These are phyloP conservation scores for Tricholoma terreum DNA, from an alignment of 768 basidiomycete species.

Conservation along the genomic window DNA sequence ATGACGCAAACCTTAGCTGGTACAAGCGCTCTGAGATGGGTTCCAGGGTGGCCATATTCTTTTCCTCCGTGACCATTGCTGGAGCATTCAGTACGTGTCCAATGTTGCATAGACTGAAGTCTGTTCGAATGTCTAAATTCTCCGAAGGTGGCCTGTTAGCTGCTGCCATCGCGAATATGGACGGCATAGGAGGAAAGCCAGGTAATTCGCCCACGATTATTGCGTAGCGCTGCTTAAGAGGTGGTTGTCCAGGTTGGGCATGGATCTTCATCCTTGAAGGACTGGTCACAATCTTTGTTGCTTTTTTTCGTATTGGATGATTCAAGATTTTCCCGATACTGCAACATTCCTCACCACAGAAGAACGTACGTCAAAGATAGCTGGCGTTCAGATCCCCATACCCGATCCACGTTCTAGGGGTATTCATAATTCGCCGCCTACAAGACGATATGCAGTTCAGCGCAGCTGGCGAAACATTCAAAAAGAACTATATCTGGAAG, in stretches of 20 bases:
- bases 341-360: slow-evolving; percentile 65
- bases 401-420: slow-evolving; percentile 34
- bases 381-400: background rate
- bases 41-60: slow-evolving; percentile 69
- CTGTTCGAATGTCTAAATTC: background rate
- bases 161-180: slow-evolving; percentile 66
- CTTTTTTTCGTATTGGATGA: slow-evolving; percentile 65
- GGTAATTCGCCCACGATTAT: slow-evolving; percentile 48
- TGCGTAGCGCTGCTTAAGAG: background rate
- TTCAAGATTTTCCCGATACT: slow-evolving; percentile 76
- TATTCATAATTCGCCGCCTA: slow-evolving; percentile 62
- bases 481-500: slow-evolving; percentile 53
- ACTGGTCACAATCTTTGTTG: slow-evolving; percentile 58
- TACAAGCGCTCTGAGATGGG: slow-evolving; percentile 78
- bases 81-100: slow-evolving; percentile 63
- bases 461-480: slow-evolving; percentile 58
- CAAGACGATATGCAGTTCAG: slow-evolving; percentile 64
- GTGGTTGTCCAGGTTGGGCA: slow-evolving; percentile 42
- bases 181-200: slow-evolving; percentile 59
- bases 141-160: slow-evolving; percentile 60
- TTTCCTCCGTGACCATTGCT: slow-evolving; percentile 74
- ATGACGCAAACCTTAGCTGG: slow-evolving; percentile 48
- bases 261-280: slow-evolving; percentile 81
- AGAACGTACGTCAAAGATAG: slow-evolving; percentile 44
- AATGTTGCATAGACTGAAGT: background rate